Percentiles rank a stretch among this genome's conserved stretches.
These are phyloP conservation scores for Pythium sukuiense DNA, from an alignment of 352 stramenopile species.

Conservation along the genomic window DNA sequence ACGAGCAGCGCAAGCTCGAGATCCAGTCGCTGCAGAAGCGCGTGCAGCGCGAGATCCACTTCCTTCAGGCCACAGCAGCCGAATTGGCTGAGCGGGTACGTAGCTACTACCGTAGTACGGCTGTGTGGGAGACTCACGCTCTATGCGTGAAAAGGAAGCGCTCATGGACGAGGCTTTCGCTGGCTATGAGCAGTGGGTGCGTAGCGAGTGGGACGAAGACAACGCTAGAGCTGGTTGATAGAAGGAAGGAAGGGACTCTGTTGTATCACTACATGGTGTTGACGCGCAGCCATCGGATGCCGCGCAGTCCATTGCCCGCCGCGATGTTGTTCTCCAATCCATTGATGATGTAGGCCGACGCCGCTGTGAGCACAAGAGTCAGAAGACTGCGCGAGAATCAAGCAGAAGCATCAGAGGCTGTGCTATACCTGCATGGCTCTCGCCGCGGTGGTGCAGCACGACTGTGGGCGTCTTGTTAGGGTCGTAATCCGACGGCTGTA, in stretches of 20 bases:
- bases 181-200: slow-evolving; percentile 45
- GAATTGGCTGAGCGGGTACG: slow-evolving; percentile 52
- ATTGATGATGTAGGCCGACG: slow-evolving; percentile 81
- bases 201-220: neutral
- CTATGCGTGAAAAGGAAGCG: slow-evolving; percentile 32
- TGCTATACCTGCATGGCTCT: slow-evolving; percentile 55
- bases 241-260: neutral
- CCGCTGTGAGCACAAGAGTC: slow-evolving; percentile 23
- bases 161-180: slow-evolving; percentile 66
- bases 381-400: neutral
- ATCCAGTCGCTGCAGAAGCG: slow-evolving; percentile 52
- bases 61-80: slow-evolving; percentile 39
- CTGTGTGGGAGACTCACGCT: neutral
- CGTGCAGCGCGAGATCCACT: slow-evolving; percentile 60
- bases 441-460: slow-evolving; percentile 72
- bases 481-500: slow-evolving; percentile 66
- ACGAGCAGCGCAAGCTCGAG: slow-evolving; percentile 57
- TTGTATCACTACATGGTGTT: slow-evolving; percentile 56
- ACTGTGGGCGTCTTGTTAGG: slow-evolving; percentile 70
- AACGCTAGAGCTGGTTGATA: slow-evolving; percentile 18
- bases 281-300: slow-evolving; percentile 76
- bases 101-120: neutral
- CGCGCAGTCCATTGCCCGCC: slow-evolving; percentile 70
- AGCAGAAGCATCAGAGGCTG: no score
- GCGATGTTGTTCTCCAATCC: slow-evolving; percentile 83